These are phyloP conservation scores for Choanephora cucurbitarum DNA, from an alignment of 371 early-diverging fungal genomes.

Conservation along the genomic window DNA sequence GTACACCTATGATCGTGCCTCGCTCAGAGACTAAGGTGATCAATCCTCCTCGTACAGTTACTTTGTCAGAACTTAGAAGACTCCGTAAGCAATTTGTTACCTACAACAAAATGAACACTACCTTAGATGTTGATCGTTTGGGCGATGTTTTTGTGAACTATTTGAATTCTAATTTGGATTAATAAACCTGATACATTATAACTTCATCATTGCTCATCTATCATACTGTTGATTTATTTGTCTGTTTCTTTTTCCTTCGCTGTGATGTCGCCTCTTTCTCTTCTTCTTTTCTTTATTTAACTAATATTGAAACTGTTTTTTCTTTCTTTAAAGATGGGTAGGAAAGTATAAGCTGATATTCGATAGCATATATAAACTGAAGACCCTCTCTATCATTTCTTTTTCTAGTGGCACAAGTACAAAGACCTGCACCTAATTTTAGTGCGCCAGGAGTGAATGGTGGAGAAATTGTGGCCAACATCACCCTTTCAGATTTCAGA, in stretches of 20 bases:
- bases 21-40: conserved; percentile 51
- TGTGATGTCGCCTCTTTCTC: too few relatives aligned
- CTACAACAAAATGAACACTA: conserved; percentile 84
- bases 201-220: too few relatives aligned
- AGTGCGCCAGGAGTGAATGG: conserved; percentile 74
- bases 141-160: conserved; percentile 89
- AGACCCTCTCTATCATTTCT: too few relatives aligned
- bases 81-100: conserved; percentile 83
- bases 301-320: too few relatives aligned
- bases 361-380: too few relatives aligned
- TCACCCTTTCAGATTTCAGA: conserved; percentile 88
- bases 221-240: too few relatives aligned
- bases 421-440: conserved; percentile 76
- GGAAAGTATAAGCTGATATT: too few relatives aligned
- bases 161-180: conserved; percentile 70
- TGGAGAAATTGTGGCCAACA: conserved; percentile 69
- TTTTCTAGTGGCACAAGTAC: conserved; percentile 33
- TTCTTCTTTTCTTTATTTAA: too few relatives aligned
- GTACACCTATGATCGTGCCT: conserved; percentile 65
- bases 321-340: too few relatives aligned
- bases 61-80: conserved; percentile 82
- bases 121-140: conserved; percentile 65
- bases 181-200: background rate
- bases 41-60: conserved; percentile 76
- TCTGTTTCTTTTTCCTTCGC: too few relatives aligned